These are phyloP conservation scores for Boletellus emodensis DNA, from an alignment of 768 basidiomycete species.

Conservation along the genomic window DNA sequence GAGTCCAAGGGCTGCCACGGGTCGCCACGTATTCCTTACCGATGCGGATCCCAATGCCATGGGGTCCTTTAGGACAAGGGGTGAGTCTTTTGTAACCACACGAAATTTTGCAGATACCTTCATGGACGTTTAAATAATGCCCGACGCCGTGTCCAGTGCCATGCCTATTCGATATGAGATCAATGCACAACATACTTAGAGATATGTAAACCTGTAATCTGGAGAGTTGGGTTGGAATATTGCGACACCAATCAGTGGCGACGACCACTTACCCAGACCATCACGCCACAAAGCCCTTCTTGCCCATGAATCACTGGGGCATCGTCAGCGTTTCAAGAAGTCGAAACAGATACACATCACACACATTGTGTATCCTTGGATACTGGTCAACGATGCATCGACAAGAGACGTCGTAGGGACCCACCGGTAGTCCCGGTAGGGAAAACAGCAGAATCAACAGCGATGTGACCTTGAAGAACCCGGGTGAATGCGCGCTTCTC, in stretches of 20 bases:
- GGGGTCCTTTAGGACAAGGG: constrained; percentile 41
- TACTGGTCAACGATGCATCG: neutral
- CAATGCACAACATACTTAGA: neutral
- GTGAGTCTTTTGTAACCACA: constrained; percentile 2
- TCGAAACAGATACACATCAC: constrained; percentile 8
- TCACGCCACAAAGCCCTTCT: constrained; percentile 80
- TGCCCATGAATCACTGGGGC: constrained; percentile 71
- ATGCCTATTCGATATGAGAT: constrained; percentile 48
- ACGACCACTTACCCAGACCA: constrained; percentile 60
- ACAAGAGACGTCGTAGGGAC: constrained; percentile 2
- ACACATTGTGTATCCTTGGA: constrained; percentile 54
- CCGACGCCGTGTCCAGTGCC: constrained; percentile 96
- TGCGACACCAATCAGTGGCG: neutral
- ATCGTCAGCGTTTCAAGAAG: neutral
- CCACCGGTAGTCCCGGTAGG: constrained; percentile 75
- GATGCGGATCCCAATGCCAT: constrained; percentile 48
- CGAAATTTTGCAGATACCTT: constrained; percentile 38
- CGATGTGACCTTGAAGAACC: constrained; percentile 88
- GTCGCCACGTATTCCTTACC: constrained; percentile 13
- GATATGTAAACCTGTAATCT: constrained; percentile 53
- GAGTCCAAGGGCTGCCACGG: neutral
- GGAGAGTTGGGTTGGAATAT: neutral
- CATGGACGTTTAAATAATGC: constrained; percentile 91
- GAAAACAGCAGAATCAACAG: constrained; percentile 82
- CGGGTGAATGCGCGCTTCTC: constrained; percentile 88